These are phyloP conservation scores for Ceratocystis eucalypticola DNA, from an alignment of 2,329 filamentous ascomycete genomes.

Conservation along the genomic window DNA sequence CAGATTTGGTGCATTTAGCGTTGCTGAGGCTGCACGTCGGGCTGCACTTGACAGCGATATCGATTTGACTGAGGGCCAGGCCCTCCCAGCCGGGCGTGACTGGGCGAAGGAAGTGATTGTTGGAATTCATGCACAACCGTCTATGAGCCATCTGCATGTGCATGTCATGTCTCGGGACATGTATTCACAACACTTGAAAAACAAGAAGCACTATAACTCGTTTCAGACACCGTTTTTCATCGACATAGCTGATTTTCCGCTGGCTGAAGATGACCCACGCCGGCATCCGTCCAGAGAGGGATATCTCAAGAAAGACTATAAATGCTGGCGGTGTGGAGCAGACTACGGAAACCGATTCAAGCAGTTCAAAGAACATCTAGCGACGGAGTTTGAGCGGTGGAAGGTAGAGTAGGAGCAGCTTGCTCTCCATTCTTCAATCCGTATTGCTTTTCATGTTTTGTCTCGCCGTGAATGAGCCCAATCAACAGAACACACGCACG, in stretches of 20 bases:
- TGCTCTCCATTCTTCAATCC: too few species aligned
- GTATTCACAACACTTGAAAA: constrained; percentile 56
- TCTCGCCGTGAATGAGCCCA: too few species aligned
- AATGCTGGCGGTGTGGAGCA: constrained; percentile 72
- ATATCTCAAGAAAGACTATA: constrained; percentile 52
- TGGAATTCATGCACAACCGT: constrained; percentile 76
- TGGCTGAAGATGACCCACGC: constrained; percentile 51
- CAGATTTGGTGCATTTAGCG: constrained; percentile 49
- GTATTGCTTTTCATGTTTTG: too few species aligned
- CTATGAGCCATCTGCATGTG: constrained; percentile 84
- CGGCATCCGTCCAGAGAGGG: constrained; percentile 40
- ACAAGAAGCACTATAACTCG: constrained; percentile 82
- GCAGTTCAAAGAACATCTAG: constrained; percentile 61
- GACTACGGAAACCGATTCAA: constrained; percentile 64
- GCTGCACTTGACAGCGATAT: constrained; percentile 50
- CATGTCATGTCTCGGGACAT: constrained; percentile 77
- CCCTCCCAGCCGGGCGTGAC: constrained; percentile 59
- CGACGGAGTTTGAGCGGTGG: constrained; percentile 63
- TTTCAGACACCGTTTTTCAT: constrained; percentile 81
- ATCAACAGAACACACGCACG: too few species aligned
- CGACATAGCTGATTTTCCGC: constrained; percentile 62
- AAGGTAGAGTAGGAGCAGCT: constrained; percentile 40
- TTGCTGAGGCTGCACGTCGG: constrained; percentile 48
- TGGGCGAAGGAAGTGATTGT: constrained; percentile 62
- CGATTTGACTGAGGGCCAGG: constrained; percentile 29